Evolutionary conservation across 2,329 filamentous ascomycete genomes (phyloP), one percentile per base, ranked within the genome.

Genomic region (Apiospora saccharicola): DNA sequence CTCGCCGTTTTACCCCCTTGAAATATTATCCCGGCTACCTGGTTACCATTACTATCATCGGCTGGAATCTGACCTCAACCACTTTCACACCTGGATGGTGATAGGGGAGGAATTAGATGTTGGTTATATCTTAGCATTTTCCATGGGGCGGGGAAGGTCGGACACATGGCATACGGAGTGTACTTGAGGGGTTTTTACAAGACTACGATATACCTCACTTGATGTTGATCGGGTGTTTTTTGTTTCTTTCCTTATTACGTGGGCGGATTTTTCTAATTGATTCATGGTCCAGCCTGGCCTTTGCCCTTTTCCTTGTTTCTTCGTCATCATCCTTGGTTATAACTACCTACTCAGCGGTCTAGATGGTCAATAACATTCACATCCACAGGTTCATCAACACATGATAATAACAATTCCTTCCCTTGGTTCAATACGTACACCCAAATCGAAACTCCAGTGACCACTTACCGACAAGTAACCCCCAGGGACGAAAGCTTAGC

Each of bases 301-400:
- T 49, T 49, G 44, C 51, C 22, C 26, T 49, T 49, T 70, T 61
- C 49, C 69, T 64, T 19, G 57, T 64, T 41, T 64, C 30, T 64
- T 64, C 57, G 19, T 37, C 53, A 64, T 64, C 34, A 64, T 64
- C 70, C 71, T 75, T 53, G 74, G 74, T 75, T 73, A 74, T 71
- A 71, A 44, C 34, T 70, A 64, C 75, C 74, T 67, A 41, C 37
- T 41, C 74, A 74, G 73, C 74, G 72, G 73, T 49, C 73, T 76
- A 76, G 75, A 76, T 74, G 75, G 75, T 72, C 72, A 74, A 72
- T 74, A 74, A 73, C 75, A 76, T 76, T 76, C 75, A 75, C 75
- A 76, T 76, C 75, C 68, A 46, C 51, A 41, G 71, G 70, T 70
- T 57, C 51, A 53, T 24, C 16, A 37, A 64, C 57, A 64, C 22